Evolutionary conservation across 192 early-diverging fungal genomes (phyloP).

Genomic region (Coemansia sp.): DNA sequence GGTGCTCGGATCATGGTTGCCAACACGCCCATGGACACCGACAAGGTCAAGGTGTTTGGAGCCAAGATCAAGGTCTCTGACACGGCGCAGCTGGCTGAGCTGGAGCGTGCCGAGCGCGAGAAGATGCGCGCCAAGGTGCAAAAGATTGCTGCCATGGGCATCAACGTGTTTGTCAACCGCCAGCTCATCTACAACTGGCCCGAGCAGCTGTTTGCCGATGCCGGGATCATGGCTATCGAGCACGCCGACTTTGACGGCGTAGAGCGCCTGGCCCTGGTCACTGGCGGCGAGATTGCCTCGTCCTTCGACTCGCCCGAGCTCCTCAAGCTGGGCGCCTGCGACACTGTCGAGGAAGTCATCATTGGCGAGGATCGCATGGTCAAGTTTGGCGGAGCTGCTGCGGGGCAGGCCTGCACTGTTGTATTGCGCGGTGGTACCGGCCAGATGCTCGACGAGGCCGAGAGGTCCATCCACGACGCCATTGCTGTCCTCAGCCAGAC

Average conservation of each 20-base stretch:
- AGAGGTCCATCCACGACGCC: slow-evolving; percentile 96
- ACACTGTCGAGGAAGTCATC: slow-evolving; percentile 96
- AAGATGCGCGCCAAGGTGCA: slow-evolving; percentile 99
- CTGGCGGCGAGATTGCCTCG: slow-evolving; percentile 97
- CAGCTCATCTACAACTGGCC: slow-evolving; percentile 99
- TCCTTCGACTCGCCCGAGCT: slow-evolving; percentile 98
- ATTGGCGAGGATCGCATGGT: slow-evolving; percentile 98
- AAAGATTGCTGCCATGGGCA: slow-evolving; percentile 95
- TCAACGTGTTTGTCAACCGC: slow-evolving; percentile 99
- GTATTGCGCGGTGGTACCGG: slow-evolving; percentile 93
- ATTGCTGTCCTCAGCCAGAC: slow-evolving; percentile 95
- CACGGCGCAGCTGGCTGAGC: slow-evolving; percentile 94
- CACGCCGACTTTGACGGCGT: slow-evolving; percentile 99
- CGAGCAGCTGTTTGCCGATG: slow-evolving; percentile 97
- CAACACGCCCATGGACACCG: slow-evolving; percentile 99
- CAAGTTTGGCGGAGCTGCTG: slow-evolving; percentile 94
- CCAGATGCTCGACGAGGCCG: slow-evolving; percentile 95
- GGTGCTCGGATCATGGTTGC: slow-evolving; percentile 96
- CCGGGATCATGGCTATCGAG: slow-evolving; percentile 94
- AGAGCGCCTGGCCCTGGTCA: slow-evolving; percentile 94
- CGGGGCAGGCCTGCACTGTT: slow-evolving; percentile 97
- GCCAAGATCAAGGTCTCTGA: slow-evolving; percentile 94
- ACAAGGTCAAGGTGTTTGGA: slow-evolving; percentile 99
- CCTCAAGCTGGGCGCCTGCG: slow-evolving; percentile 91
- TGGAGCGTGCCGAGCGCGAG: slow-evolving; percentile 96